These are phyloP conservation scores for Candida maris DNA, from an alignment of 805 yeast genomes.

Conservation along the genomic window DNA sequence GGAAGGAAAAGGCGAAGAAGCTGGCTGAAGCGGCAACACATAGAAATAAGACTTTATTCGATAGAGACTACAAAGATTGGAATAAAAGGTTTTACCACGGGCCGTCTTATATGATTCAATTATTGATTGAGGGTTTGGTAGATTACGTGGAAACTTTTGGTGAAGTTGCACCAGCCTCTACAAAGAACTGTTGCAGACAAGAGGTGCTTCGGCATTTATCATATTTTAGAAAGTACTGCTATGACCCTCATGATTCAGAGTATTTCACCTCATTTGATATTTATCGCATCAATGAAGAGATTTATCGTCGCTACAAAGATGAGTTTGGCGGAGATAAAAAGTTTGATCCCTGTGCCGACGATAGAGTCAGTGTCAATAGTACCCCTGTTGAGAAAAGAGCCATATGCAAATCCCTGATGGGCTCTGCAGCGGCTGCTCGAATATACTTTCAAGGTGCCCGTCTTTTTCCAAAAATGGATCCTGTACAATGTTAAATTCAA, in stretches of 20 bases:
- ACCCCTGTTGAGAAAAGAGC: slow-evolving; percentile 27
- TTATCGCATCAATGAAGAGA: slow-evolving; percentile 46
- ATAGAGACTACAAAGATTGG: slow-evolving; percentile 53
- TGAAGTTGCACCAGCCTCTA: slow-evolving; percentile 33
- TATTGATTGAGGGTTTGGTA: slow-evolving; percentile 63
- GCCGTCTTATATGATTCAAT: slow-evolving; percentile 60
- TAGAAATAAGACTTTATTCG: slow-evolving; percentile 52
- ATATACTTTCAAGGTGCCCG: slow-evolving; percentile 67
- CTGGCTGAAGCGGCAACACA: slow-evolving; percentile 59
- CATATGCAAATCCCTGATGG: slow-evolving; percentile 46
- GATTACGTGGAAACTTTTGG: slow-evolving; percentile 56
- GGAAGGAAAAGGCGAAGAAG: slow-evolving; percentile 44
- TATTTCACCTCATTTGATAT: slow-evolving; percentile 60
- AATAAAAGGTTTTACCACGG: slow-evolving; percentile 63
- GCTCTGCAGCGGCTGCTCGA: slow-evolving; percentile 64
- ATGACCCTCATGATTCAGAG: slow-evolving; percentile 55
- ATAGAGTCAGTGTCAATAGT: slow-evolving; percentile 40
- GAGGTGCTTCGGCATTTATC: slow-evolving; percentile 53
- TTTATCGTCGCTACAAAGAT: slow-evolving; percentile 45
- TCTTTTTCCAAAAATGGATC: slow-evolving; percentile 38
- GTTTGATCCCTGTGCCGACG: slow-evolving; percentile 49
- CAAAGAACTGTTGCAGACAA: slow-evolving; percentile 29
- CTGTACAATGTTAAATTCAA: slow-evolving; percentile 12
- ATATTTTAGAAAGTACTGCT: slow-evolving; percentile 54
- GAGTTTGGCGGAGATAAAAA: slow-evolving; percentile 54